Base-by-base conservation (phyloP, 352 stramenopile species). In the Phytophthora colocasiae region DNA sequence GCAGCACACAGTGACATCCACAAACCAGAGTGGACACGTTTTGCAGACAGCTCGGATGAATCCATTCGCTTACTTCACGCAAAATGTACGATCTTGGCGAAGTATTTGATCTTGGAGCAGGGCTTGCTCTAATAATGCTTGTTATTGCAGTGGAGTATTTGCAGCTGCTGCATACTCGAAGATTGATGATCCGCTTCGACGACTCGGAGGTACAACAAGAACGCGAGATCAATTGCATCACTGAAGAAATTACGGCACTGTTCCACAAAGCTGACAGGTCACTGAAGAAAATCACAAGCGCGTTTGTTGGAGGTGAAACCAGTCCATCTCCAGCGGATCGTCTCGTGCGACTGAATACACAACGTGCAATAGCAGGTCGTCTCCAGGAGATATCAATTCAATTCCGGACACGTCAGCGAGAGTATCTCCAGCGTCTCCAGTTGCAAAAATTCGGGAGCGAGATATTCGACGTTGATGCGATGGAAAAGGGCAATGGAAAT, bases 171-270 rank as follows among this genome's bases (percentile, higher is more conserved):
- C 87, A 95, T 63, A 92, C 83, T 40, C 58, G 85, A 41, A 69
- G 87, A 9, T 75, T 95, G 7, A 93, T 95, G 87, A 90, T 95
- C 53, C 81, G 87, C 14, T 95, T 95, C 41, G 80, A 93, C 45
- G 71, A 89, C 39, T 73, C 78, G 0, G 87, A 95, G 53, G 69
- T 73, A 4, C 67, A 81, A 45, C 80, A 92, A 44, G 87, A 95
- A n/a, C 68, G 64, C 15, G 87, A 93, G 54, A 92, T 95, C 56
- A 77, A 88, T 45, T 62, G 69, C 26, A 47, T 92, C 27, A 93
- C 85, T 1, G 71, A 83, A 4, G 87, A 95, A 38, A 81, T 95
- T 48, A 74, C 75, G 0, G 29, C 57, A 34, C 70, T 93, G 10
- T 95, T 95, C 48, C 81, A 90, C 46, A 76, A 59, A n/a, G 82